Base-by-base conservation (phyloP, 768 basidiomycete species). In the Rhodotorula diobovata region DNA sequence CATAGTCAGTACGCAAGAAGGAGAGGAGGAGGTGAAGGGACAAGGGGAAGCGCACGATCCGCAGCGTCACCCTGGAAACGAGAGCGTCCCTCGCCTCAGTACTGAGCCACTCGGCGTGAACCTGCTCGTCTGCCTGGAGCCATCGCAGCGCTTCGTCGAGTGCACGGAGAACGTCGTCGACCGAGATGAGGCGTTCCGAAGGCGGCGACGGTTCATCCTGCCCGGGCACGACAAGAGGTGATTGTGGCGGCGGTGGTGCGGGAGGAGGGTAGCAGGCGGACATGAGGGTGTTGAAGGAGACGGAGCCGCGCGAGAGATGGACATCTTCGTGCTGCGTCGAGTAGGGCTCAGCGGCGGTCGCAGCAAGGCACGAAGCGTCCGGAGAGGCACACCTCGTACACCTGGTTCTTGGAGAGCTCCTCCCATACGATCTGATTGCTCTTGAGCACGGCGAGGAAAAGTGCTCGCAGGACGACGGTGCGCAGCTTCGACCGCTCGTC, bases 301-400 rank as follows among this genome's bases (percentile, higher is more conserved):
- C 67, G 5, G 67, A 55, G 12, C 70, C 61, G 43, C 62, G 56
- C 8, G 63, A 35, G 23, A 75, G 61, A 34, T 75, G 73, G 12
- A 71, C 73, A 53, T 75, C 73, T 46, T 75, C 73, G 61, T 75
- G 70, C 73, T 75, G 59, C 23, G 30, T 9, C 18, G 37, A 16
- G 18, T n/a, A 25, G n/a, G 2, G 55, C n/a, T 16, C n/a, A 41
- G 4, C 25, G 41, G 15, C 37, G 37, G 18, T 11, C 20, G 8
- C 54, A 28, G 9, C 4, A 5, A 35, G n/a, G 41, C 32, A 16
- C 15, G 43, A 50, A 35, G 2, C 8, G 48, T 35, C 1, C 1
- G 28, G 41, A 5, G 41, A 51, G 34, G 54, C 61, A 48, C 58
- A 68, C 73, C 69, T 74, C 73, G 69, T 71, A 71, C 6, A 71